Percentiles rank a stretch among this genome's conserved stretches.
These are phyloP conservation scores for Citrus hindsii DNA, from an alignment of 345 rosid genomes.

Conservation along the genomic window DNA sequence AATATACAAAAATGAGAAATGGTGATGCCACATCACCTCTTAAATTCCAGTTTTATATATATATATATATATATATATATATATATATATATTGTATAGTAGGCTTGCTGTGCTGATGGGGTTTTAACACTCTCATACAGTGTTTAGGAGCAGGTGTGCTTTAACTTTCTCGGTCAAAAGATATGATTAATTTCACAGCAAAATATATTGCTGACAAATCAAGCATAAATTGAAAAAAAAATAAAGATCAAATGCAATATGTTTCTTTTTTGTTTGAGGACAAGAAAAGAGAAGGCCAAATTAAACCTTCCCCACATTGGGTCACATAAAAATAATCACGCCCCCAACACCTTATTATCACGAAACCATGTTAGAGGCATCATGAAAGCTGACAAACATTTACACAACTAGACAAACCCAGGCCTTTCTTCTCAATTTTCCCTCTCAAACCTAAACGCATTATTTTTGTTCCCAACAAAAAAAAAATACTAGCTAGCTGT, in stretches of 20 bases:
- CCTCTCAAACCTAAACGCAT: no score
- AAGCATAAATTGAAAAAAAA: constrained; percentile 4
- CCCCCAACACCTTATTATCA: constrained; percentile 59
- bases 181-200: constrained; percentile 23
- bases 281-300: constrained; percentile 11
- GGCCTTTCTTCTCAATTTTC: neutral
- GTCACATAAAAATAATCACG: constrained; percentile 50
- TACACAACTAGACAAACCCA: constrained; percentile 16
- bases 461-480: no score
- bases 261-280: neutral
- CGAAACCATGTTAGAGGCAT: constrained; percentile 48
- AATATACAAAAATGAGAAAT: no score
- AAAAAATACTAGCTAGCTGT: neutral
- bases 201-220: constrained; percentile 2
- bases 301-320: constrained; percentile 43
- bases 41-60: no score
- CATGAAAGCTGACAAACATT: constrained; percentile 50
- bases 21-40: no score
- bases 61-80: no score
- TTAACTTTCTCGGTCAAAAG: constrained; percentile 23
- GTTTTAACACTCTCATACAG: constrained; percentile 6
- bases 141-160: constrained; percentile 11
- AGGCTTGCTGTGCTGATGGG: neutral
- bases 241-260: neutral
- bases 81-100: neutral